These are phyloP conservation scores for Pseudogymnoascus sp. DNA, from an alignment of 2,329 filamentous ascomycete genomes.

Conservation along the genomic window DNA sequence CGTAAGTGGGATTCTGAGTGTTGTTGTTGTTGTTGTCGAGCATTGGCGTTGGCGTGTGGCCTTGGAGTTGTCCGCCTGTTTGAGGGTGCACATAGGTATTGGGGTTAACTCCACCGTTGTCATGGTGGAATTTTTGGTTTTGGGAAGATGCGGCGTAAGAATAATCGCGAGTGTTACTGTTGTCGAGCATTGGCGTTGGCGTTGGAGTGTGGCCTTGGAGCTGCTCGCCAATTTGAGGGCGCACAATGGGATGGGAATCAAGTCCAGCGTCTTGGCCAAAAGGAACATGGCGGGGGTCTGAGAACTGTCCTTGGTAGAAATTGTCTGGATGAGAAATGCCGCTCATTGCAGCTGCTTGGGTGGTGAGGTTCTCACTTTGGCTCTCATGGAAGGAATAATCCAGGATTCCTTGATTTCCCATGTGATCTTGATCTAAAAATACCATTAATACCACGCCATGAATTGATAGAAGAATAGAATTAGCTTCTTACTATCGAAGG, in stretches of 20 bases:
- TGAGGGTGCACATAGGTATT: not conserved
- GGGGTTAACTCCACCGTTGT: too few relatives aligned
- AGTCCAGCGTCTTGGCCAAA: not conserved
- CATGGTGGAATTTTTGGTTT: too few relatives aligned
- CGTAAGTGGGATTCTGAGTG: not conserved
- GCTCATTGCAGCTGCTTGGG: not conserved
- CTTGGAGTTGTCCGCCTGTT: not conserved
- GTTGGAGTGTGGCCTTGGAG: not conserved
- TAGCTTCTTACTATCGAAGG: slow-evolving; percentile 19
- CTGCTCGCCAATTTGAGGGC: not conserved
- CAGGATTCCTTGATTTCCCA: not conserved
- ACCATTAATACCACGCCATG: not conserved
- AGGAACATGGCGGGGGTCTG: not conserved
- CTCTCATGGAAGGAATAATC: not conserved
- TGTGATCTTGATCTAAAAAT: not conserved
- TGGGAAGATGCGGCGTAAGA: not conserved
- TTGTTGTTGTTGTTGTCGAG: not conserved
- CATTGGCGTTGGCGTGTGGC: not conserved
- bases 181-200: not conserved
- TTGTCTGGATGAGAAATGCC: not conserved
- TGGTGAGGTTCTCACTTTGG: not conserved
- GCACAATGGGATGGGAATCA: not conserved
- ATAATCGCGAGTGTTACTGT: not conserved
- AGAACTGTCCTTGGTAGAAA: not conserved
- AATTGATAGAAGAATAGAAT: not conserved